These are phyloP conservation scores for Bipolaris zeicola DNA, from an alignment of 2,329 filamentous ascomycete genomes.

Conservation along the genomic window DNA sequence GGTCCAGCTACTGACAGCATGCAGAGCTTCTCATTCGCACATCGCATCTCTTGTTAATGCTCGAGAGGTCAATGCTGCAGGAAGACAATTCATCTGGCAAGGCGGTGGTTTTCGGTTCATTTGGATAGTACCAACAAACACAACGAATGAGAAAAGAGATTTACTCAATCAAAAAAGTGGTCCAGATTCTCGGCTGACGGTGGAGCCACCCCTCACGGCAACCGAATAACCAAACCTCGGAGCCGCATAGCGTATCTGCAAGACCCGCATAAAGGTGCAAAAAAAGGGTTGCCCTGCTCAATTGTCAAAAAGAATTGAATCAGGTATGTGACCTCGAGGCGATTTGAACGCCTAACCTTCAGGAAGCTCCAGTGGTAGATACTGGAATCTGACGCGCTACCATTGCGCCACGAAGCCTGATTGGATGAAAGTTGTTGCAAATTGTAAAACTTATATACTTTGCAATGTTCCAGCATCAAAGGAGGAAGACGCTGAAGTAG, in stretches of 20 bases:
- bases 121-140: constrained; percentile 27
- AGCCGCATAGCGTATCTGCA: neutral
- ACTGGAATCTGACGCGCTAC: constrained; percentile 42
- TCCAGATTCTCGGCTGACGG: constrained; percentile 6
- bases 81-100: constrained; percentile 66
- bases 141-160: constrained; percentile 4
- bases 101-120: constrained; percentile 68
- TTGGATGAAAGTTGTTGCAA: constrained; percentile 12
- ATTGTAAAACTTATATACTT: neutral
- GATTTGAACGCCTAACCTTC: constrained; percentile 40
- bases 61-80: constrained; percentile 69
- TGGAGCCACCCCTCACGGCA: constrained; percentile 7
- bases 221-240: constrained; percentile 6
- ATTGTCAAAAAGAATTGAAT: constrained; percentile 10
- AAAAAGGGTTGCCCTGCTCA: neutral
- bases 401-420: constrained; percentile 36
- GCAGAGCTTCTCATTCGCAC: constrained; percentile 42
- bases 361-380: constrained; percentile 25
- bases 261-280: neutral
- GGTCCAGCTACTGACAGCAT: neutral
- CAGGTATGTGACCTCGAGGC: constrained; percentile 27
- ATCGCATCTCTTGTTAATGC: constrained; percentile 49
- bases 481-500: too few relatives aligned
- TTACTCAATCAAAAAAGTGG: neutral
- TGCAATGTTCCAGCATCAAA: rapidly evolving